These are phyloP conservation scores for Zopfia rhizophila DNA, from an alignment of 2,329 filamentous ascomycete species.

Conservation along the genomic window DNA sequence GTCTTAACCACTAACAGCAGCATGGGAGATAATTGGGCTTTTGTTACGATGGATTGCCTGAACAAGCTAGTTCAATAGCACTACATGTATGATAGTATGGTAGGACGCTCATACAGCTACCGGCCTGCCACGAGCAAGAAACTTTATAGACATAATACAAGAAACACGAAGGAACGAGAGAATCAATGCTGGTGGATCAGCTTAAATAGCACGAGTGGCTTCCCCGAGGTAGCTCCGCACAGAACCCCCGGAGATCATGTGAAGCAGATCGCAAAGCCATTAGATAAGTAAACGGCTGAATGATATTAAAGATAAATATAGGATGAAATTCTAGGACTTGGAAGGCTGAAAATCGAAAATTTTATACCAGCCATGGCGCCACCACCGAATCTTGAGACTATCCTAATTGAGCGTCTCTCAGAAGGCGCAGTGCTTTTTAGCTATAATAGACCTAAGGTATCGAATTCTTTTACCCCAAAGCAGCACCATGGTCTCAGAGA, in stretches of 20 bases:
- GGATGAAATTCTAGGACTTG: background rate
- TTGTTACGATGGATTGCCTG: too few species aligned
- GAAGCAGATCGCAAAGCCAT: too few species aligned
- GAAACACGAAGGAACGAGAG: too few species aligned
- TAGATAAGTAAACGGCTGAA: background rate
- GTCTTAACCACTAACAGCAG: too few species aligned
- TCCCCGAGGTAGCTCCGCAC: conserved; percentile 25
- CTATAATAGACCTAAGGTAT: conserved; percentile 28
- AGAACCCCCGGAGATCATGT: conserved; percentile 4
- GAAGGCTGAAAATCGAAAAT: background rate
- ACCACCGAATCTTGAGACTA: conserved; percentile 21
- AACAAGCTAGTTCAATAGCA: too few species aligned
- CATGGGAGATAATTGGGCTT: too few species aligned
- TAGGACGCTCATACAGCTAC: too few species aligned
- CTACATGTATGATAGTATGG: too few species aligned
- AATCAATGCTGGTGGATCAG: too few species aligned
- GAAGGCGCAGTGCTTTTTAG: conserved; percentile 23
- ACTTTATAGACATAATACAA: too few species aligned
- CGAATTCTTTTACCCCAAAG: conserved; percentile 29
- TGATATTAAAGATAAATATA: background rate
- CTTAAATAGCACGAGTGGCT: conserved; percentile 18
- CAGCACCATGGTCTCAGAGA: conserved; percentile 27
- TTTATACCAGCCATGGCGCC: conserved; percentile 15
- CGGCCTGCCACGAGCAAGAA: too few species aligned
- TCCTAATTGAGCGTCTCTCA: conserved; percentile 24